Evolutionary conservation across 2,329 filamentous ascomycete genomes (phyloP).

Genomic region (Apiospora pterosperma): DNA sequence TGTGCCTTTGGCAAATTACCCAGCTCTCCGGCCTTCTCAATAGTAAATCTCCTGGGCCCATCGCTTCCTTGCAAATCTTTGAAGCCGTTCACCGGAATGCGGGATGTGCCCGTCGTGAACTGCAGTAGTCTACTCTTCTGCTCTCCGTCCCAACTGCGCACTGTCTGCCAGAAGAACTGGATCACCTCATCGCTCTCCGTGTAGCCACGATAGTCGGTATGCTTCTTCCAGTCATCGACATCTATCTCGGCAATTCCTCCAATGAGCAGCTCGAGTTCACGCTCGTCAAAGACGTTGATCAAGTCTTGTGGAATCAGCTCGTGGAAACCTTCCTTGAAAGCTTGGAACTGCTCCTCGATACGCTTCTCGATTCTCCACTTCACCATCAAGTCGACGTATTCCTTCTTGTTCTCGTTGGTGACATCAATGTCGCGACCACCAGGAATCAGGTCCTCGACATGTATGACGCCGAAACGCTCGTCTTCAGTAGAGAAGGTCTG

Average conservation of each 20-base stretch:
- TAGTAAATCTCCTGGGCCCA: conserved; percentile 91
- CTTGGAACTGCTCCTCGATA: conserved; percentile 96
- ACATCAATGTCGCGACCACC: conserved; percentile 89
- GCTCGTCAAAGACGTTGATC: conserved; percentile 98
- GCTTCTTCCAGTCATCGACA: conserved; percentile 99
- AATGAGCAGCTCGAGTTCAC: conserved; percentile 92
- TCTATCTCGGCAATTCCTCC: conserved; percentile 99
- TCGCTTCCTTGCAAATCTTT: conserved; percentile 98
- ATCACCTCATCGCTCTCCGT: conserved; percentile 97
- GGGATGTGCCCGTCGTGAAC: conserved; percentile 94
- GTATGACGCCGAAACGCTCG: conserved; percentile 92
- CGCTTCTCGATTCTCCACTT: conserved; percentile 99
- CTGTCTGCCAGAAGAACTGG: conserved; percentile 98
- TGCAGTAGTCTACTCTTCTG: conserved; percentile 95
- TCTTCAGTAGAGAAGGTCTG: conserved; percentile 97
- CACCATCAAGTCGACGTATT: conserved; percentile 97
- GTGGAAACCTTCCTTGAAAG: conserved; percentile 95
- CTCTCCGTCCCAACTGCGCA: conserved; percentile 95
- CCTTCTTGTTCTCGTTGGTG: conserved; percentile 97
- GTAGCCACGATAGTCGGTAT: conserved; percentile 98
- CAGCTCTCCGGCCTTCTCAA: conserved; percentile 93
- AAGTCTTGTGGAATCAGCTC: conserved; percentile 95
- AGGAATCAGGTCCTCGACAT: conserved; percentile 90
- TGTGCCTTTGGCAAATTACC: conserved; percentile 93
- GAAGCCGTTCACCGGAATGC: conserved; percentile 98